Conservation (phyloP, 257 asterid genomes). For the Gynochthodes officinalis region DNA sequence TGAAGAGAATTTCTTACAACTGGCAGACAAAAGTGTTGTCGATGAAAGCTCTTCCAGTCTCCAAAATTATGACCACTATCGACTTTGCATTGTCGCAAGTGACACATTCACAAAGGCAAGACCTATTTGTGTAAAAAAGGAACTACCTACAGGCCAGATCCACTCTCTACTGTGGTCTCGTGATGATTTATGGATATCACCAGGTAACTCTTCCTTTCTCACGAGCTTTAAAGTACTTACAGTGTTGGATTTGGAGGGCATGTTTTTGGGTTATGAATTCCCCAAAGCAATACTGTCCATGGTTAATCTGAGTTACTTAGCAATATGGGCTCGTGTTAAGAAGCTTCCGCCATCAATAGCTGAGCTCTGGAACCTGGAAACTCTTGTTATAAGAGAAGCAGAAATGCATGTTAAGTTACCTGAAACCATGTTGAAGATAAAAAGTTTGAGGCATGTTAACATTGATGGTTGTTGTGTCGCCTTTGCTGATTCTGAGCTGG, state of each 20-base stretch:
- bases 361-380: neutral
- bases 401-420: neutral
- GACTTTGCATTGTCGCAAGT: too few relatives aligned
- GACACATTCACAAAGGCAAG: too few relatives aligned
- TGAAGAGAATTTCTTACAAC: too few relatives aligned
- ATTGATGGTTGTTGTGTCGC: neutral
- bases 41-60: too few relatives aligned
- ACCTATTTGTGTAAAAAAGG: too few relatives aligned
- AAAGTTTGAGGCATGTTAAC: neutral
- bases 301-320: conserved; percentile 3
- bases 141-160: too few relatives aligned
- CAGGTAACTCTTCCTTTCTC: neutral
- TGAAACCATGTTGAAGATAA: neutral
- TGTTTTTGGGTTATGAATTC: neutral
- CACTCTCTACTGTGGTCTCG: too few relatives aligned
- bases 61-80: too few relatives aligned
- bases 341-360: neutral
- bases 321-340: neutral
- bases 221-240: neutral
- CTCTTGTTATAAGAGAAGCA: neutral
- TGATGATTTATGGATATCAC: too few relatives aligned
- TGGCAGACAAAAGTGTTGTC: too few relatives aligned
- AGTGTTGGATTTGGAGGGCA: conserved; percentile 5
- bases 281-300: neutral
- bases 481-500: neutral